These are phyloP conservation scores for Acidomyces sp. DNA, from an alignment of 495 filamentous ascomycete species.

Conservation along the genomic window DNA sequence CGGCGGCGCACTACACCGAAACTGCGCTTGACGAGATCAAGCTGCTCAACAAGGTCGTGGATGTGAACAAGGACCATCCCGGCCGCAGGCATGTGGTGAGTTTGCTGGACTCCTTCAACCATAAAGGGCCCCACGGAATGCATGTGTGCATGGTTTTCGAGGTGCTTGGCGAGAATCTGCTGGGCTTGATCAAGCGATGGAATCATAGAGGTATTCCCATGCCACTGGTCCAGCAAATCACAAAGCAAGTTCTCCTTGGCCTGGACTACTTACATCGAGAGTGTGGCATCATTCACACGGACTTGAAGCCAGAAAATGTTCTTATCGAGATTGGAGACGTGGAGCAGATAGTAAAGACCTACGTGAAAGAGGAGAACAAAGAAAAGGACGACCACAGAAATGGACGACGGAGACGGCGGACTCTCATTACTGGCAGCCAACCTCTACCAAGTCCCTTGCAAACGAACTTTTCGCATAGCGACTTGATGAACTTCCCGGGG, in stretches of 20 bases:
- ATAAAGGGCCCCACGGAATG: slow-evolving; percentile 89
- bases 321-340: slow-evolving; percentile 98
- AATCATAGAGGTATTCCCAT: slow-evolving; percentile 96
- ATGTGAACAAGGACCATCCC: slow-evolving; percentile 73
- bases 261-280: slow-evolving; percentile 94
- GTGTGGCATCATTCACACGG: slow-evolving; percentile 98
- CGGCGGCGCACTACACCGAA: slow-evolving; percentile 95
- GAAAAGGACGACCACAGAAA: slow-evolving; percentile 87
- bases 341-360: slow-evolving; percentile 88
- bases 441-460: slow-evolving; percentile 91
- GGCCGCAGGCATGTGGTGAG: slow-evolving; percentile 91
- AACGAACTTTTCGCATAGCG: slow-evolving; percentile 68
- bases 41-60: slow-evolving; percentile 86
- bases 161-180: slow-evolving; percentile 86
- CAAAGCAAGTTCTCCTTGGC: slow-evolving; percentile 91
- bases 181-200: slow-evolving; percentile 95
- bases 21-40: slow-evolving; percentile 99
- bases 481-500: slow-evolving; percentile 49
- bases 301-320: slow-evolving; percentile 96
- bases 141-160: slow-evolving; percentile 99
- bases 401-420: slow-evolving; percentile 79
- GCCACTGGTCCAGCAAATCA: slow-evolving; percentile 93
- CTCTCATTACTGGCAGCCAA: slow-evolving; percentile 93
- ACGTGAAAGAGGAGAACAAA: slow-evolving; percentile 72
- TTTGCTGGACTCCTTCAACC: slow-evolving; percentile 90